phyloP scores from a whole-genome alignment of 768 basidiomycete genomes.

The Gloeostereum incarnatum region DNA sequence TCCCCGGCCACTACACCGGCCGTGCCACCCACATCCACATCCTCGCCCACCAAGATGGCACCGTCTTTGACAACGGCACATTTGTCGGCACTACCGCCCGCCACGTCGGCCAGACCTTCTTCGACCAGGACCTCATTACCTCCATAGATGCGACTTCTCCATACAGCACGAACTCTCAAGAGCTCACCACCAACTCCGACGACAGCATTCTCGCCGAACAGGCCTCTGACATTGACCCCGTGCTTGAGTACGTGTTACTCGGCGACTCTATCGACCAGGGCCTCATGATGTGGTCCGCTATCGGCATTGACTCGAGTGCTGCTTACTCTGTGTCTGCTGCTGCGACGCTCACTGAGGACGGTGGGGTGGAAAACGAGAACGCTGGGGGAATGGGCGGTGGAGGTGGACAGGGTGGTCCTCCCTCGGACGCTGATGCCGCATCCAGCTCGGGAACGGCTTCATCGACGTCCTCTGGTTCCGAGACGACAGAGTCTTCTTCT shows the following conservation, averaged over 20 bases:
- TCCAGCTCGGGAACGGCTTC: background rate
- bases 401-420: background rate
- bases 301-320: constrained; percentile 9
- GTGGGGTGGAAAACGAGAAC: constrained; percentile 4
- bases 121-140: constrained; percentile 9
- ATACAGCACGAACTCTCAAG: constrained; percentile 8
- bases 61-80: constrained; percentile 8
- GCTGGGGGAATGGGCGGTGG: background rate
- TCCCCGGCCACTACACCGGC: constrained; percentile 11
- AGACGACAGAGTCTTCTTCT: too few relatives aligned
- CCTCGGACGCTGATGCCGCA: background rate
- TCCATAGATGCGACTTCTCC: constrained; percentile 6
- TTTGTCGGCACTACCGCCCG: constrained; percentile 3
- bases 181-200: constrained; percentile 8
- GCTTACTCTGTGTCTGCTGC: constrained; percentile 3
- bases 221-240: constrained; percentile 6
- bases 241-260: constrained; percentile 10
- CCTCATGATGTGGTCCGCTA: constrained; percentile 8
- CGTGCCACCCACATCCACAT: constrained; percentile 12
- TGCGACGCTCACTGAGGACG: constrained; percentile 6
- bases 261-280: constrained; percentile 9
- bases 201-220: constrained; percentile 7
- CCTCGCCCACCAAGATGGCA: constrained; percentile 9
- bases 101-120: constrained; percentile 12
- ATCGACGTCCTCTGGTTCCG: background rate